Base-by-base conservation (phyloP, 805 yeast genomes). In the Starmera amethionina region DNA sequence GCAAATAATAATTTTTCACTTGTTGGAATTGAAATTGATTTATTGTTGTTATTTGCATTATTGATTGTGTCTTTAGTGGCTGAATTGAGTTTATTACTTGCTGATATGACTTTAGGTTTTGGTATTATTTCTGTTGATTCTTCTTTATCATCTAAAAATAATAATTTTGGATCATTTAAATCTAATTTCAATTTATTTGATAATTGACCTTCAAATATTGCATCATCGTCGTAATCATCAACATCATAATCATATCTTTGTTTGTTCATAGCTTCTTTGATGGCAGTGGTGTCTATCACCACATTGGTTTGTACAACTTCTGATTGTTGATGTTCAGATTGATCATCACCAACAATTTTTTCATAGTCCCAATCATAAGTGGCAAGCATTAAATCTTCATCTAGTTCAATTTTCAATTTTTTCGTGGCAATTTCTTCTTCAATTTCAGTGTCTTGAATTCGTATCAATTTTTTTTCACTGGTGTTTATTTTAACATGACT, bases 351-450 rank as follows among this genome's bases (percentile, higher is more conserved):
- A 13, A 82, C 64, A 18, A 82, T 76, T 10, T 61, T 65, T 25
- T 76, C 78, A 50, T 79, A 84, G 47, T 83, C 77, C 95, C 95
- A 85, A 42, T 81, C 86, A 14, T 83, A 81, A 0, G 88, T 70
- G 0, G 89, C 80, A 18, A 84, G 61, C 3, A 81, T 63, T 38
- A 82, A 52, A 43, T 79, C 83, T 33, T 73, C 75, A 29, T 74
- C 52, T 1, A 46, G 27, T 11, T 42, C 42, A 16, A 34, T 32
- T 22, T 13, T 30, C 29, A 36, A 43, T 49, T 38, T 48, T 49
- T 27, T 43, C 44, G 9, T 46, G 18, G 15, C 41, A 29, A 38
- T 38, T 12, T 39, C 29, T n/a, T 42, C 35, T 16, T 46, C 49
- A 25, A 48, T 34, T 6, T 44, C 34, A 16, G 43, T 41, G 13